A percentile compares a stretch with the other conserved stretches of the same genome.
Conservation (phyloP, 306 rosid species). For the Lathyrus aphaca region DNA sequence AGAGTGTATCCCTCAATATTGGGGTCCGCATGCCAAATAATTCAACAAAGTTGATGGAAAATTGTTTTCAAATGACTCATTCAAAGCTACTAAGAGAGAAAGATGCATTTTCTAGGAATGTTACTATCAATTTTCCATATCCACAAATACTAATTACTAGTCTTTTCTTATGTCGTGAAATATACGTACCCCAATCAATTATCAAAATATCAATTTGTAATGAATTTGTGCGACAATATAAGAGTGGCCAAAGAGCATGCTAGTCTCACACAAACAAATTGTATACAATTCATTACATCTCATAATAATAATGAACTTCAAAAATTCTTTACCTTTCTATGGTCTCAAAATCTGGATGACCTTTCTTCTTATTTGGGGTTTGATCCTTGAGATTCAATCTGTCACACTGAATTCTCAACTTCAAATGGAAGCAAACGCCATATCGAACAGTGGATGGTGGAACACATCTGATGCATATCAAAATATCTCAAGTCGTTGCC, state of each 20-base stretch:
- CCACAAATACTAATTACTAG: too few species aligned
- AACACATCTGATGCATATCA: not conserved
- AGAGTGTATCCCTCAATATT: too few species aligned
- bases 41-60: too few species aligned
- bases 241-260: not conserved
- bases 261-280: too few species aligned
- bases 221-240: not conserved
- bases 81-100: too few species aligned
- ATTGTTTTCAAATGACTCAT: too few species aligned
- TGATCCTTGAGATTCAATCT: not conserved
- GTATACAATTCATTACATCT: not conserved
- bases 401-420: not conserved
- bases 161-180: not conserved
- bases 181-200: too few species aligned
- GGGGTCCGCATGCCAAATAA: too few species aligned
- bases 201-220: not conserved
- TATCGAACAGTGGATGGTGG: slow-evolving; percentile 22
- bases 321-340: not conserved
- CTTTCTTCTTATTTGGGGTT: not conserved
- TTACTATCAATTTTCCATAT: too few species aligned
- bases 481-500: not conserved
- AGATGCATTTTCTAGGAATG: too few species aligned
- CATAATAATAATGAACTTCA: not conserved
- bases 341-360: not conserved
- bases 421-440: slow-evolving; percentile 19